These are phyloP conservation scores for Picea abies DNA, from an alignment of 83 land plant genomes.

Conservation along the genomic window DNA sequence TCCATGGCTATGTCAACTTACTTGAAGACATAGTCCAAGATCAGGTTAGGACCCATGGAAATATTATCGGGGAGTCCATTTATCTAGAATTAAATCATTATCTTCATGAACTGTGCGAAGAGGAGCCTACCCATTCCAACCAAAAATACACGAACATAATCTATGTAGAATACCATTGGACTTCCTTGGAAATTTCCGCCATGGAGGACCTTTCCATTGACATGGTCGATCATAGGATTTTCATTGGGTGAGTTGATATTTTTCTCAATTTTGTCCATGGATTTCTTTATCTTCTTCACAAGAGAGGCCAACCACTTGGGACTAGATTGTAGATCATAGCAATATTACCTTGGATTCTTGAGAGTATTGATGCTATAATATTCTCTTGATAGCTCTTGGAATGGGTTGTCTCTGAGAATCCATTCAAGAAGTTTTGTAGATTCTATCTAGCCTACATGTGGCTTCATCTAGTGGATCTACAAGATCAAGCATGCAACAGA, in stretches of 20 bases:
- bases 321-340: constrained; percentile 69
- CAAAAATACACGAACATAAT: background rate
- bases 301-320: constrained; percentile 73
- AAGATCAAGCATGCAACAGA: too few relatives aligned
- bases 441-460: constrained; percentile 72
- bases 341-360: constrained; percentile 63
- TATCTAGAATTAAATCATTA: background rate
- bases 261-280: constrained; percentile 47
- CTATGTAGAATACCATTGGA: background rate
- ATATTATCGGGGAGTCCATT: background rate
- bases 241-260: constrained; percentile 69
- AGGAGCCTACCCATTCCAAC: constrained; percentile 22
- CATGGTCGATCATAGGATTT: constrained; percentile 48
- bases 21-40: constrained; percentile 21
- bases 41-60: background rate
- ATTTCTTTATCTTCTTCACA: constrained; percentile 48
- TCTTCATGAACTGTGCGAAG: background rate
- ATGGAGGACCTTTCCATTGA: background rate
- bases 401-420: background rate
- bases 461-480: constrained; percentile 34
- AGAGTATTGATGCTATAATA: constrained; percentile 52
- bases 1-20: constrained; percentile 84
- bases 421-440: constrained; percentile 63
- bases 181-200: constrained; percentile 29
- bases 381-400: background rate